Evolutionary conservation across 371 early-diverging fungal genomes (phyloP).

Genomic region (Umbelopsis sp.): DNA sequence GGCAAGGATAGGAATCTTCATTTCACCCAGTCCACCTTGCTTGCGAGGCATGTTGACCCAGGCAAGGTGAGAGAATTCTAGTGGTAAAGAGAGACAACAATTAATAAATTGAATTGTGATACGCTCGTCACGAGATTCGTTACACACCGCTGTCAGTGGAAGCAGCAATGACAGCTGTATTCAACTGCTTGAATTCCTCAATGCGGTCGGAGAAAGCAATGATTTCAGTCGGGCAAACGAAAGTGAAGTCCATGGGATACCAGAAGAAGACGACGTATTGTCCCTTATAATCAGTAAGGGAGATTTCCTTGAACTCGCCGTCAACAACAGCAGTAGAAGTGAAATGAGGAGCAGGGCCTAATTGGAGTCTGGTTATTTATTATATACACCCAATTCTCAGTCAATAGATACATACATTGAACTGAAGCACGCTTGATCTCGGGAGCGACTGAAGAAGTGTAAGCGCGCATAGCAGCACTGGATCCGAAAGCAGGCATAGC

Average conservation of each 20-base stretch:
- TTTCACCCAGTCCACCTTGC: slow-evolving; percentile 79
- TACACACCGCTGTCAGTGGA: slow-evolving; percentile 52
- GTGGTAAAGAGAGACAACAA: neutral
- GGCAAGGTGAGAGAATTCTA: slow-evolving; percentile 55
- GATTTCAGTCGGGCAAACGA: slow-evolving; percentile 74
- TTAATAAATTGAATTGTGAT: neutral
- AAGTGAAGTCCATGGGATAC: slow-evolving; percentile 53
- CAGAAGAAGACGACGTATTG: slow-evolving; percentile 51
- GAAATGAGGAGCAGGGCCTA: slow-evolving; percentile 73
- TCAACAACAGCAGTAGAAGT: slow-evolving; percentile 70
- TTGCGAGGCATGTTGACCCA: slow-evolving; percentile 75
- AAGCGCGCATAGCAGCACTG: slow-evolving; percentile 22
- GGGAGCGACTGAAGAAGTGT: slow-evolving; percentile 24
- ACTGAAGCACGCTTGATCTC: slow-evolving; percentile 27
- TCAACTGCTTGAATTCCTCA: slow-evolving; percentile 67
- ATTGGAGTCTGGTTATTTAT: neutral
- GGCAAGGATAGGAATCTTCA: slow-evolving; percentile 73
- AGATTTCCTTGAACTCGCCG: slow-evolving; percentile 76
- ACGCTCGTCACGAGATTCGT: neutral
- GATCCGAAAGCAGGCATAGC: slow-evolving; percentile 21
- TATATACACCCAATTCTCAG: too few species aligned
- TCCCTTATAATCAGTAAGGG: slow-evolving; percentile 86
- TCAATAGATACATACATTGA: slow-evolving; percentile 22
- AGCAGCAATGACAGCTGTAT: slow-evolving; percentile 57
- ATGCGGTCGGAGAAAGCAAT: slow-evolving; percentile 64